Conservation (phyloP, 2,329 filamentous ascomycete genomes). For the Bretziella fagacearum region DNA sequence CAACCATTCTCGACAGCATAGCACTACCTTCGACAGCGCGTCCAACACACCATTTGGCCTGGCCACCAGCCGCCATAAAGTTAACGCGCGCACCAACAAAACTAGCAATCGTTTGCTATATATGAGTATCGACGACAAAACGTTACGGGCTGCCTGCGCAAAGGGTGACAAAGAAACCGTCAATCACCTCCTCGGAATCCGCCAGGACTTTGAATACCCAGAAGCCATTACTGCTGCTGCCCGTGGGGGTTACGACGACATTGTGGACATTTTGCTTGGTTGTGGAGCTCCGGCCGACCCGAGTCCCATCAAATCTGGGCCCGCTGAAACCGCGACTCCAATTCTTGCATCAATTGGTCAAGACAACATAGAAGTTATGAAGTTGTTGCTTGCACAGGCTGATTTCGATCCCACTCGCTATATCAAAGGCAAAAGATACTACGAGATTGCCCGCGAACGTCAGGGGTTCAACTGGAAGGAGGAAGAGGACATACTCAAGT, state of each 20-base stretch:
- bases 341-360: slow-evolving; percentile 90
- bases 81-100: slow-evolving; percentile 43
- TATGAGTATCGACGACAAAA: slow-evolving; percentile 45
- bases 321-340: slow-evolving; percentile 65
- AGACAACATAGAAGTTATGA: slow-evolving; percentile 68
- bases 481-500: slow-evolving; percentile 66
- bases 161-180: slow-evolving; percentile 46
- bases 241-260: slow-evolving; percentile 75
- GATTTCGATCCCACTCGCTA: slow-evolving; percentile 68
- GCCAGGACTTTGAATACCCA: slow-evolving; percentile 50
- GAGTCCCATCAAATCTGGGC: slow-evolving; percentile 40
- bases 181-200: slow-evolving; percentile 42
- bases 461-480: slow-evolving; percentile 80
- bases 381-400: slow-evolving; percentile 58
- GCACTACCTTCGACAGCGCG: slow-evolving; percentile 17
- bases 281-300: slow-evolving; percentile 56
- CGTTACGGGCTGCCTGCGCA: slow-evolving; percentile 41
- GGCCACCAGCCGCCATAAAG: slow-evolving; percentile 28
- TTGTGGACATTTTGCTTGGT: slow-evolving; percentile 61
- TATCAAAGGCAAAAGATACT: slow-evolving; percentile 64
- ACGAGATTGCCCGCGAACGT: slow-evolving; percentile 67
- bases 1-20: slow-evolving; percentile 29
- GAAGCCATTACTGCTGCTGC: slow-evolving; percentile 83
- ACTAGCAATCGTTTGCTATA: slow-evolving; percentile 48
- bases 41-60: not conserved